phyloP scores from a whole-genome alignment of 371 early-diverging fungal genomes.

The Vavraia culicis region DNA sequence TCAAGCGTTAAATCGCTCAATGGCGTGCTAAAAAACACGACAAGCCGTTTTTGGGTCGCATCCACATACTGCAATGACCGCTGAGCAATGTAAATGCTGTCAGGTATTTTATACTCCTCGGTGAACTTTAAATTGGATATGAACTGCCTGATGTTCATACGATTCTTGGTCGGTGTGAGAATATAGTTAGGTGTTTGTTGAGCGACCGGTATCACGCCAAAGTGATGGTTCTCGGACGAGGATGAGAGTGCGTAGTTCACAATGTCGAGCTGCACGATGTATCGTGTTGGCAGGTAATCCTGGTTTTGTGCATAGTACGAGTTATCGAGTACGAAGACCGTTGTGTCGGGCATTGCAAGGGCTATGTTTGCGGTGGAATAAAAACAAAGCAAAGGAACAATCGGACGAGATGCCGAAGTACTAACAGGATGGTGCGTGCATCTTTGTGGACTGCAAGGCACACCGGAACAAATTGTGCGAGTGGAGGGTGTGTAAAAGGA shows the following conservation, averaged over 20 bases:
- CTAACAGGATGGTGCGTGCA: too few relatives aligned
- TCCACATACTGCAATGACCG: too few relatives aligned
- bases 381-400: too few relatives aligned
- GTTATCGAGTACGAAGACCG: conserved; percentile 36
- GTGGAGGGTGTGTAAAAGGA: too few relatives aligned
- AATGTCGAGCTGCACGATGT: conserved; percentile 76
- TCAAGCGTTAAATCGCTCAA: too few relatives aligned
- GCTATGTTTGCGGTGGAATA: neutral
- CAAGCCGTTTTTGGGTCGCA: too few relatives aligned
- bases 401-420: too few relatives aligned
- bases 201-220: conserved; percentile 79
- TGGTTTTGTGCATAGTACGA: conserved; percentile 50
- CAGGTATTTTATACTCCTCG: too few relatives aligned
- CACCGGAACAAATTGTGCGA: too few relatives aligned
- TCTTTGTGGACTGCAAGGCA: too few relatives aligned
- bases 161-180: conserved; percentile 33
- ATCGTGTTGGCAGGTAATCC: conserved; percentile 76
- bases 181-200: conserved; percentile 24
- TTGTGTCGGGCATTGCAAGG: conserved; percentile 28
- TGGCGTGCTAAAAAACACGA: too few relatives aligned
- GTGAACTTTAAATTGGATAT: conserved; percentile 3
- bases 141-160: conserved; percentile 18
- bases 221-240: conserved; percentile 67
- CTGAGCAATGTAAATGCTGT: too few relatives aligned
- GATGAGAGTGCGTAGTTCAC: conserved; percentile 65